Base-by-base conservation (phyloP, 345 rosid species). In the Populus alba region DNA sequence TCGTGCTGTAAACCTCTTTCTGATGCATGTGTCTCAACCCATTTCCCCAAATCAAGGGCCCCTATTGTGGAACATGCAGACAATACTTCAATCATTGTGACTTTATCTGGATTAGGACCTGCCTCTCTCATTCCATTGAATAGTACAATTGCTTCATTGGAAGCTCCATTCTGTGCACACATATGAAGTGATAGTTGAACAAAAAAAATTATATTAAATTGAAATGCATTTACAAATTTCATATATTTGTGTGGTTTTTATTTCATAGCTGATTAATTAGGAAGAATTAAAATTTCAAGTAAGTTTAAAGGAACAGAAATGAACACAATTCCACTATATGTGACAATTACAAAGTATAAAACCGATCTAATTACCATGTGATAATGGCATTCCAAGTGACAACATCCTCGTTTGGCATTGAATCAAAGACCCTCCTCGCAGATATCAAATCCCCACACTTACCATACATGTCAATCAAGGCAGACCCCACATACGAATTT, bases 331-430 rank as follows among this genome's bases (percentile, higher is more conserved):
- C 47, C 47, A 43, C 7, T 43, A 8, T 43, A 43, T 43, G 47
- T 43, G 47, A 43, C 47, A 2, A 10, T 43, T 0, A 43, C 15
- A 49, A 15, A 33, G 22, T 39, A 38, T 29, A 63, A 29, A 45
- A 45, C 25, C 5, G 37, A 77, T 62, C 11, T 16, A 66, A 72
- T 81, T 90, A 94, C 97, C 90, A 92, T 2, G 94, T 87, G 85
- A 93, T 89, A 96, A 95, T 88, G 74, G 98, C 94, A 87, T 93
- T 95, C 98, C 98, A 95, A 74, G 89, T 74, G 78, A 91, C 83
- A 41, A 88, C 81, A 85, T 93, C 99, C 82, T 87, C 90, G 22
- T 61, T 81, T 37, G 16, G 69, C 88, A 95, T 87, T 39, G 78
- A 82, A 88, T 87, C 91, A 80, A 95, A 95, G 70, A 92, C 83